Evolutionary conservation across 208 protist genomes (phyloP).

Genomic region (Blastocrithidia nonstop): DNA sequence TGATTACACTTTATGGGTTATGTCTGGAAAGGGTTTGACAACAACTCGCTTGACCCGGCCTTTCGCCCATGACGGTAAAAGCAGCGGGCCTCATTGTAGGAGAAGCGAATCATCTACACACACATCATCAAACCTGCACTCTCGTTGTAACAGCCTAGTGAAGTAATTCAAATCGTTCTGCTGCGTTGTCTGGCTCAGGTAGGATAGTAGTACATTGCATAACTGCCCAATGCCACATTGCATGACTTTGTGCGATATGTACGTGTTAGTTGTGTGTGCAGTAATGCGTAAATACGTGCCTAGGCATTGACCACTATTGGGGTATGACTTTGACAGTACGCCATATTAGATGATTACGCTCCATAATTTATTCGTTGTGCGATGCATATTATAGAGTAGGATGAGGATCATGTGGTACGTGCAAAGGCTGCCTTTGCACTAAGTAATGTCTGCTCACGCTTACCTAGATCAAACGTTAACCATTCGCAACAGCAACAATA

Average conservation of each 20-base stretch:
- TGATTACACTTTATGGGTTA: constrained; percentile 79
- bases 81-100: constrained; percentile 24
- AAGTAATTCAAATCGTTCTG: constrained; percentile 21
- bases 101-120: constrained; percentile 26
- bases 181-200: constrained; percentile 71
- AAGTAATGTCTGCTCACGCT: constrained; percentile 41
- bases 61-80: too few relatives aligned
- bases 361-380: constrained; percentile 26
- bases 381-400: constrained; percentile 15
- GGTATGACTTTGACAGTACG: constrained; percentile 73
- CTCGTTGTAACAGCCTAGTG: constrained; percentile 6
- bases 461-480: constrained; percentile 12
- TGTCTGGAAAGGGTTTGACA: constrained; percentile 68
- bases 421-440: constrained; percentile 67
- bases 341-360: constrained; percentile 17
- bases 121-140: constrained; percentile 31
- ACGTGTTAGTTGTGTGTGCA: constrained; percentile 14
- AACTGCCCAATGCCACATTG: too few relatives aligned
- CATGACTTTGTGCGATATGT: constrained; percentile 19
- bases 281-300: constrained; percentile 23
- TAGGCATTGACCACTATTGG: constrained; percentile 62
- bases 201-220: constrained; percentile 30
- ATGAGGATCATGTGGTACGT: constrained; percentile 27
- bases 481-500: constrained; percentile 9
- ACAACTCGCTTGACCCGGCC: constrained; percentile 48